phyloP scores from a whole-genome alignment of 2,329 filamentous ascomycete genomes.

The Colletotrichum spaethianum region DNA sequence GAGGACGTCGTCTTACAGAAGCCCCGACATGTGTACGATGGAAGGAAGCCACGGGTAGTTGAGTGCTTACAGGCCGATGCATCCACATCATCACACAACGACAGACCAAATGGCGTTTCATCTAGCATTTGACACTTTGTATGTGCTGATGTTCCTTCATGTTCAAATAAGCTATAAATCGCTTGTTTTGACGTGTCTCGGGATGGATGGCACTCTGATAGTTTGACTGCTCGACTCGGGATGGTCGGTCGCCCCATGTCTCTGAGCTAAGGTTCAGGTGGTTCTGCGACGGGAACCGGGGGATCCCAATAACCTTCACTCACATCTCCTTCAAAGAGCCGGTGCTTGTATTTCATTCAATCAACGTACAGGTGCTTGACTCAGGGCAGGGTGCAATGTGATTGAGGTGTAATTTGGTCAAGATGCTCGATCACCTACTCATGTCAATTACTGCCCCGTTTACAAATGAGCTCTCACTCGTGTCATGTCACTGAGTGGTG shows the following conservation, averaged over 20 bases:
- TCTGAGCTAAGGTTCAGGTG: conserved; percentile 8
- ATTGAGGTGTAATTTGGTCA: neutral
- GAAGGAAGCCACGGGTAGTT: neutral
- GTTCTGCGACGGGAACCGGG: neutral
- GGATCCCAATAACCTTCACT: neutral
- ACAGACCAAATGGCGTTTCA: neutral
- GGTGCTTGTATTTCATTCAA: neutral
- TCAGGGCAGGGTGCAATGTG: neutral
- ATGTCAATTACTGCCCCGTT: neutral
- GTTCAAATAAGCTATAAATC: conserved; percentile 2
- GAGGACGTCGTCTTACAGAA: neutral
- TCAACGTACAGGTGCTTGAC: neutral
- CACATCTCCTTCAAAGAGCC: neutral
- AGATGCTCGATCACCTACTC: neutral
- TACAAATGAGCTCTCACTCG: neutral
- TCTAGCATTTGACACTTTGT: neutral
- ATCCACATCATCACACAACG: neutral
- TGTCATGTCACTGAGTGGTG: neutral
- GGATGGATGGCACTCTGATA: neutral
- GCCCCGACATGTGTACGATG: neutral
- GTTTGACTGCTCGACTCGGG: neutral
- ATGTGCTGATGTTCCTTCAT: neutral
- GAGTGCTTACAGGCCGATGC: neutral
- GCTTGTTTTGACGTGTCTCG: neutral
- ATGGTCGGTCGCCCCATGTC: conserved; percentile 8